A percentile compares a stretch with the other conserved stretches of the same genome.
Conservation (phyloP, 192 early-diverging fungal species). For the Coemansia furcata region DNA sequence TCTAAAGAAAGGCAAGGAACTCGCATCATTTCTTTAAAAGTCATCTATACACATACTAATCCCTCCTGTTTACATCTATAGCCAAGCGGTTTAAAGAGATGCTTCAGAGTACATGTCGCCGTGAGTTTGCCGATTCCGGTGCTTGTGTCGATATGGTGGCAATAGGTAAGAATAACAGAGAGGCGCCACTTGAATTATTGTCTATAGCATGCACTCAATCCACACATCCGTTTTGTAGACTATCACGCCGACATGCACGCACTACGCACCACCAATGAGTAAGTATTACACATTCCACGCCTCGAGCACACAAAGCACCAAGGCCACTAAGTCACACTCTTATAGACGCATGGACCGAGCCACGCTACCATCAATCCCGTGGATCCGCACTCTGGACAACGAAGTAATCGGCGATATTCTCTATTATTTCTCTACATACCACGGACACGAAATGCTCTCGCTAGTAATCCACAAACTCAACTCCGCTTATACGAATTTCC, state of each 20-base stretch:
- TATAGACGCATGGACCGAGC: conserved; percentile 42
- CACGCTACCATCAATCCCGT: conserved; percentile 51
- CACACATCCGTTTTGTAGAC: conserved; percentile 3
- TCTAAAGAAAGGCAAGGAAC: conserved; percentile 20
- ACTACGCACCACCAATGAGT: conserved; percentile 23
- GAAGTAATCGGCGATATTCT: conserved; percentile 50
- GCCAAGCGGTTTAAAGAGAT: conserved; percentile 27
- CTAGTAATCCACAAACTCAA: conserved; percentile 60
- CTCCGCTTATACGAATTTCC: conserved; percentile 56
- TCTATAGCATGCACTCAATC: not conserved
- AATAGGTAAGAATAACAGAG: conserved; percentile 14
- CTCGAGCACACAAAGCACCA: not conserved
- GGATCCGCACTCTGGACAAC: conserved; percentile 51
- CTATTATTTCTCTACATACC: conserved; percentile 47
- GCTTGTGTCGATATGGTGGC: conserved; percentile 35
- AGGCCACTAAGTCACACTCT: not conserved
- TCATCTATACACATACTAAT: not conserved
- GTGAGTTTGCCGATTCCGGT: conserved; percentile 20
- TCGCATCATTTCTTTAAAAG: not conserved
- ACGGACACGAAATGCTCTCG: conserved; percentile 53
- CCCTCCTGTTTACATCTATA: not conserved
- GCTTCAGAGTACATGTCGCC: conserved; percentile 14
- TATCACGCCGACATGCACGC: conserved; percentile 42
- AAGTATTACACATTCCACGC: not conserved
- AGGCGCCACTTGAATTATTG: not conserved